phyloP scores from a whole-genome alignment of 1,139 yeast genomes.

The Zygotorulaspora mrakii region DNA sequence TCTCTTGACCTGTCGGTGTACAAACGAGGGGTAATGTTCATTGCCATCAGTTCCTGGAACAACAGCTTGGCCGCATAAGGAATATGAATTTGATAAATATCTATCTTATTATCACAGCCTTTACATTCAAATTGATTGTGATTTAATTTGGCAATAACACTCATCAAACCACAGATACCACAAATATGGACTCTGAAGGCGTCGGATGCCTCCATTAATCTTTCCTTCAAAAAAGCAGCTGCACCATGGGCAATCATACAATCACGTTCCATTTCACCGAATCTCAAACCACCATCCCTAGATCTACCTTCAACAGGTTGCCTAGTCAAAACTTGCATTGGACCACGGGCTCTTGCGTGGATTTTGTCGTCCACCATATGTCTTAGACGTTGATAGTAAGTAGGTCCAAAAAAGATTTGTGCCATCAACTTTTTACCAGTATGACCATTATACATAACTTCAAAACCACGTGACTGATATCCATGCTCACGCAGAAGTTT shows the following conservation, averaged over 20 bases:
- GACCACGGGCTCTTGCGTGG: conserved; percentile 99
- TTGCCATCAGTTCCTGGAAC: conserved; percentile 98
- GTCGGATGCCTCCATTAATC: conserved; percentile 98
- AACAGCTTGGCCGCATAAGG: conserved; percentile 96
- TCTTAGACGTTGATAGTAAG: conserved; percentile 95
- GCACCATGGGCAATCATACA: conserved; percentile 99
- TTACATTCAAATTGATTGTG: conserved; percentile 98
- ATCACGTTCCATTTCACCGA: conserved; percentile 99
- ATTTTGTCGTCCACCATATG: conserved; percentile 99
- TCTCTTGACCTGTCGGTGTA: conserved; percentile 57
- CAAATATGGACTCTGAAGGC: conserved; percentile 97
- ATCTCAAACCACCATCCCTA: conserved; percentile 98
- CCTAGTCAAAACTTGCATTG: conserved; percentile 95
- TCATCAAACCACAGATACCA: conserved; percentile 97
- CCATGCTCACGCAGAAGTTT: conserved; percentile 90
- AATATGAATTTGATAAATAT: conserved; percentile 93
- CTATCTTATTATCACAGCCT: conserved; percentile 96
- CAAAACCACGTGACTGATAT: conserved; percentile 96
- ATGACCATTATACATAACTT: conserved; percentile 97
- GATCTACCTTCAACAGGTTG: conserved; percentile 99
- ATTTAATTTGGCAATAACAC: conserved; percentile 93
- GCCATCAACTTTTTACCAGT: conserved; percentile 98
- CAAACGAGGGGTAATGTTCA: conserved; percentile 89
- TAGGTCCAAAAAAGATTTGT: conserved; percentile 97
- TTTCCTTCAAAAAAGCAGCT: conserved; percentile 93